Conservation (phyloP, 805 yeast species). For the Scheffersomyces lignosus region DNA sequence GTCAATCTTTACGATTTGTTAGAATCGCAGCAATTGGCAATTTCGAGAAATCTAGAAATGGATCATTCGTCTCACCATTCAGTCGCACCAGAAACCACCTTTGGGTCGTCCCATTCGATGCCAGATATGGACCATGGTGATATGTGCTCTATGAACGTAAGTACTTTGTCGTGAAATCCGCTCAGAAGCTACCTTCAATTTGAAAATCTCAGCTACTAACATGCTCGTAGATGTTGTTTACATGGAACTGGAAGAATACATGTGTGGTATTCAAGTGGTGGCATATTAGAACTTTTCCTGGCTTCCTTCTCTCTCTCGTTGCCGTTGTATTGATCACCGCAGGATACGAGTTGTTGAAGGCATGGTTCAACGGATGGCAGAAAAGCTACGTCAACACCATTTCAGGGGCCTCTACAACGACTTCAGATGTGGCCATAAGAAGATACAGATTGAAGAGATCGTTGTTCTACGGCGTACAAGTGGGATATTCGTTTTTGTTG, state of each 20-base stretch:
- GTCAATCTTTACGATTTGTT: no score
- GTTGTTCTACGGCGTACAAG: conserved; percentile 59
- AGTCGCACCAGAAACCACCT: conserved; percentile 8
- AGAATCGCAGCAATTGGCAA: no score
- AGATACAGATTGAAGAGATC: conserved; percentile 33
- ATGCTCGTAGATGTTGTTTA: conserved; percentile 58
- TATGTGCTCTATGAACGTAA: conserved; percentile 55
- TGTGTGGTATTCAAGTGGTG: conserved; percentile 80
- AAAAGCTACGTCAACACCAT: conserved; percentile 3
- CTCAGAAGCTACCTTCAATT: conserved; percentile 2
- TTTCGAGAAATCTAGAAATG: no score
- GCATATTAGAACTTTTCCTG: conserved; percentile 60
- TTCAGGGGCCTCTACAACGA: conserved; percentile 8
- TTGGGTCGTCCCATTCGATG: conserved; percentile 15
- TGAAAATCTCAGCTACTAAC: conserved; percentile 1
- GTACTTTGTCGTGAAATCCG: conserved; percentile 11
- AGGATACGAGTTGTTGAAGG: conserved; percentile 60
- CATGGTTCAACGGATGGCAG: conserved; percentile 30
- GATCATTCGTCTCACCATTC: conserved; percentile 10
- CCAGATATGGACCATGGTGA: conserved; percentile 26
- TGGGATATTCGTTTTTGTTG: conserved; percentile 65
- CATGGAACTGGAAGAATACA: conserved; percentile 73
- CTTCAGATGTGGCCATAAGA: conserved; percentile 7
- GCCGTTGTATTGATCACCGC: conserved; percentile 50
- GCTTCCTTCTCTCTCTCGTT: conserved; percentile 52